Evolutionary conservation across 371 early-diverging fungal genomes (phyloP).

Genomic region (Circinella umbellata): DNA sequence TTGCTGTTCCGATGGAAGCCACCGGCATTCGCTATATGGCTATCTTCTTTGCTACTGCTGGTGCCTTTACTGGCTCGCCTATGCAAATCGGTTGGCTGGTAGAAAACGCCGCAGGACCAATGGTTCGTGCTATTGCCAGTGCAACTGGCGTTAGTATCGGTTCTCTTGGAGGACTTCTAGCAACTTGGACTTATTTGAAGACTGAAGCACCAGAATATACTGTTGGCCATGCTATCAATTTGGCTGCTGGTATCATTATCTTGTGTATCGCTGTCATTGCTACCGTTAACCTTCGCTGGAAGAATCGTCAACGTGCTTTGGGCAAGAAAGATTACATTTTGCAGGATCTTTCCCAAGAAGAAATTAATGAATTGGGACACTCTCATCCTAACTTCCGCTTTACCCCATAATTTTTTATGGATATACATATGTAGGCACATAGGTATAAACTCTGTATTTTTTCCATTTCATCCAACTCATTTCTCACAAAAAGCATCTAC

Average conservation of each 20-base stretch:
- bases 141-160: conserved; percentile 25
- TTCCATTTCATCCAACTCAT: no score
- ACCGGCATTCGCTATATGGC: conserved; percentile 29
- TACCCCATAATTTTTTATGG: conserved; percentile 20
- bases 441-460: no score
- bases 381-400: conserved; percentile 31
- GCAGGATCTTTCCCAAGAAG: conserved; percentile 22
- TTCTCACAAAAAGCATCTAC: no score
- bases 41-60: conserved; percentile 30
- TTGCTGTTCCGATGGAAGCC: conserved; percentile 15
- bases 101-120: conserved; percentile 28
- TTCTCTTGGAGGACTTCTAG: conserved; percentile 25
- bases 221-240: conserved; percentile 28
- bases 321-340: conserved; percentile 28
- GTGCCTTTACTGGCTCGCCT: conserved; percentile 31
- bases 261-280: conserved; percentile 12
- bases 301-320: conserved; percentile 20
- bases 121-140: conserved; percentile 30
- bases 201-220: conserved; percentile 28
- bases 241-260: conserved; percentile 22
- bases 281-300: conserved; percentile 17
- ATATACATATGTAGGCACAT: no score
- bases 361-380: conserved; percentile 32
- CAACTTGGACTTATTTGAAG: conserved; percentile 34
- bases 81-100: conserved; percentile 31